A percentile compares a stretch with the other conserved stretches of the same genome.
Conservation (phyloP, 371 early-diverging fungal species). For the Coemansia sp. region DNA sequence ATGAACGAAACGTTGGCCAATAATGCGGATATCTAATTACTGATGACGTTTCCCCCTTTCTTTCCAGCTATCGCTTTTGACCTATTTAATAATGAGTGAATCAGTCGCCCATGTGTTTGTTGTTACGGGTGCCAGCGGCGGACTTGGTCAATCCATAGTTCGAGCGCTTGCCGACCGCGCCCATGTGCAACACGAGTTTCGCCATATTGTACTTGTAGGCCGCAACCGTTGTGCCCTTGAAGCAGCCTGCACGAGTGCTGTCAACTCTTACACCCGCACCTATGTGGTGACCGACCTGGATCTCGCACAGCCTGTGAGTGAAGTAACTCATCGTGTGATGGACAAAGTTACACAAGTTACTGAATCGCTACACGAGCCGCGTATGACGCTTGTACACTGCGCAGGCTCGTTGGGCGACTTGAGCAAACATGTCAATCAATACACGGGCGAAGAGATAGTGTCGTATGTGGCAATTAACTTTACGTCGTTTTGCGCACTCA, state of each 20-base stretch:
- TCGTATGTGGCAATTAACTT: conserved; percentile 63
- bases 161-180: conserved; percentile 39
- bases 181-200: conserved; percentile 15
- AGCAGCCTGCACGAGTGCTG: conserved; percentile 23
- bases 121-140: conserved; percentile 82
- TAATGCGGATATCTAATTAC: neutral
- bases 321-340: neutral
- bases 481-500: conserved; percentile 54
- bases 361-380: conserved; percentile 29
- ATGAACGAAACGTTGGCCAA: neutral
- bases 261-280: conserved; percentile 33
- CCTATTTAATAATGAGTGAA: neutral
- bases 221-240: conserved; percentile 51
- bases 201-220: conserved; percentile 61
- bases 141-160: conserved; percentile 75
- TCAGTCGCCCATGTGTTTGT: conserved; percentile 55
- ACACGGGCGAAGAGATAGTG: conserved; percentile 56
- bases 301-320: conserved; percentile 24
- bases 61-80: too few species aligned
- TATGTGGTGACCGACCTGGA: conserved; percentile 32
- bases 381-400: conserved; percentile 69
- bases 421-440: conserved; percentile 60
- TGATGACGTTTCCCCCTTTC: neutral
- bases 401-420: conserved; percentile 82
- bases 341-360: conserved; percentile 19